phyloP scores from a whole-genome alignment of 2,329 filamentous ascomycete genomes.

The Exserohilum rostratum region DNA sequence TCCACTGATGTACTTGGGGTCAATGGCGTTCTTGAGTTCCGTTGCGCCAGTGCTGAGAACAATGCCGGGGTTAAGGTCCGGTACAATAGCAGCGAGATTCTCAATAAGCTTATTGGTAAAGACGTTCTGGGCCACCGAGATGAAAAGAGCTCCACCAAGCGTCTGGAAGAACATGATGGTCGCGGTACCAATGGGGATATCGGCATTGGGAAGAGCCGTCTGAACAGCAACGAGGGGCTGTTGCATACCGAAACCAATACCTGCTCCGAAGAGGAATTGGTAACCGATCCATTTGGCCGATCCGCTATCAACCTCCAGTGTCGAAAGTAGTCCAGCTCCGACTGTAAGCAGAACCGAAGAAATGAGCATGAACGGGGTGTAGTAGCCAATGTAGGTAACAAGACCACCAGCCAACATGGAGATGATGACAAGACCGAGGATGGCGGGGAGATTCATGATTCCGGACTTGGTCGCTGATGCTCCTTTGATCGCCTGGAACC shows the following conservation, averaged over 20 bases:
- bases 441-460: constrained; percentile 56
- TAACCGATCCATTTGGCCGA: constrained; percentile 49
- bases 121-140: constrained; percentile 58
- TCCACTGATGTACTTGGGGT: constrained; percentile 53
- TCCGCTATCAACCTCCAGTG: constrained; percentile 49
- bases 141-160: constrained; percentile 57
- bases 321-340: constrained; percentile 54
- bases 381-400: constrained; percentile 55
- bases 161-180: constrained; percentile 57
- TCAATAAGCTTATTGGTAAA: constrained; percentile 57
- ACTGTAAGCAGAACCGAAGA: constrained; percentile 53
- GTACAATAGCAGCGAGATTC: constrained; percentile 46
- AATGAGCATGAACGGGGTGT: constrained; percentile 57
- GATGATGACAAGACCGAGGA: constrained; percentile 54
- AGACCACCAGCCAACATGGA: constrained; percentile 49
- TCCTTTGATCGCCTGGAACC: constrained; percentile 59
- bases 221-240: constrained; percentile 56
- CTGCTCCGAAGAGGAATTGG: constrained; percentile 50
- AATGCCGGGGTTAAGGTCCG: constrained; percentile 51
- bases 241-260: constrained; percentile 57
- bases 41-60: constrained; percentile 62
- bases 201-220: constrained; percentile 50
- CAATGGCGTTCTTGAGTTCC: constrained; percentile 58
- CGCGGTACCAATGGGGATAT: constrained; percentile 56
- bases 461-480: constrained; percentile 54